Evolutionary conservation across 805 yeast species (phyloP), one percentile per base, ranked within the genome.

Genomic region (Candida hungchunana): DNA sequence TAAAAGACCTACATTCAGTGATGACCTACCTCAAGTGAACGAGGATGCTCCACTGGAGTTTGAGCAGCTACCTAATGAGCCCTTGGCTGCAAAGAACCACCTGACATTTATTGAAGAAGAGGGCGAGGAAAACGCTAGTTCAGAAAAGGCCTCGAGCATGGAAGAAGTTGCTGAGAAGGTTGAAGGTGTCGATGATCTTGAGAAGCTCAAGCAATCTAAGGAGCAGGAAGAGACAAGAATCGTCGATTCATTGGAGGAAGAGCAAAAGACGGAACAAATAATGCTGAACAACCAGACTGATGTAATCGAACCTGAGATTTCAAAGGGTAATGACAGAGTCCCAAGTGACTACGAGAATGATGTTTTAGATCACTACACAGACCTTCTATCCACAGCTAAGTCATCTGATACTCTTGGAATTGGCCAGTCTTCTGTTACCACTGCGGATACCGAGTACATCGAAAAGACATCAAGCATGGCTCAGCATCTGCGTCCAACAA

Each of bases 401-500:
- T 51, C 58, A 2, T 21, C 38, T 4, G 52, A 49, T 12, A 40
- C 49, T 5, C 18, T 39, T 3, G 39, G 30, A 18, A 42, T 40
- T 5, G 44, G 39, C 2, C 47, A 47, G 12, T 47, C 56, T 1
- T 46, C 55, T 8, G 29, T 39, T 21, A 48, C 51, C 3, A 48
- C 57, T 4, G 44, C 36, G 3, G 51, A 43, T 8, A 35, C 47
- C n/a, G 49, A 40, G 9, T 13, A 6, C 7, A 18, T 21, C 6
- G 53, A 43, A 5, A 21, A 28, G 18, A 21, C 19, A 11, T 29
- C 39, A 21, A 31, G 32, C 15, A 67, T 72, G 70, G 78, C 78
- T 5, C 69, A 70, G 37, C 67, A 69, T 34, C 43, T 72, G 15
- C 64, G 76, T 35, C 62, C 72, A 5, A 62, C 63, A 0, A 59